Percentiles rank a stretch among this genome's conserved stretches.
phyloP scores from a whole-genome alignment of 1,284 basidiomycete genomes.

The Marasmius fiardii region DNA sequence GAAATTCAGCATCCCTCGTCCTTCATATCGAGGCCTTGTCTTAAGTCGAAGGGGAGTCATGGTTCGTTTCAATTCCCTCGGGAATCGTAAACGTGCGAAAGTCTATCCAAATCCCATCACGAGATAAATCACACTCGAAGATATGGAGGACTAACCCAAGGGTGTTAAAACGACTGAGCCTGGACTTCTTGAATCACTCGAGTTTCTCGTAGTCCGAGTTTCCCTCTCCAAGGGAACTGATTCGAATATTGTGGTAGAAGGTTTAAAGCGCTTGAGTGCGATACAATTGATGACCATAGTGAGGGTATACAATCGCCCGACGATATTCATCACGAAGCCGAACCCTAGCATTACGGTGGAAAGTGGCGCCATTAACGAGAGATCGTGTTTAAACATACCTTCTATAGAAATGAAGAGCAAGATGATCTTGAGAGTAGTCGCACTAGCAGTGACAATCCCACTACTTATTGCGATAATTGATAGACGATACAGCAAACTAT shows the following conservation, averaged over 20 bases:
- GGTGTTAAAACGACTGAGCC: background rate
- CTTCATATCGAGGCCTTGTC: too few relatives aligned
- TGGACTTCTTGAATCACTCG: background rate
- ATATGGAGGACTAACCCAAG: background rate
- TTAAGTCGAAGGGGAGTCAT: too few relatives aligned
- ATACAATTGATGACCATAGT: conserved; percentile 11
- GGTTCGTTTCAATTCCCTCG: background rate
- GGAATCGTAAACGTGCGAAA: background rate
- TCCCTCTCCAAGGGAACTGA: background rate
- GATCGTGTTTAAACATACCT: too few relatives aligned
- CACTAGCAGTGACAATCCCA: conserved; percentile 5
- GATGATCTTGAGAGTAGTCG: conserved; percentile 7
- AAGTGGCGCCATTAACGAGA: background rate
- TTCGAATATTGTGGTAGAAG: background rate
- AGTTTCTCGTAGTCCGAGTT: background rate
- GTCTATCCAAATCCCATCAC: background rate
- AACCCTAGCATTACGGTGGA: background rate
- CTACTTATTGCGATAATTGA: conserved; percentile 8
- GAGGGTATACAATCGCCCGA: conserved; percentile 11
- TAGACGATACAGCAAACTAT: conserved; percentile 7
- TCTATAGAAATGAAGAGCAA: conserved; percentile 1
- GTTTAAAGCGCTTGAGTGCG: background rate
- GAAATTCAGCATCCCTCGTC: too few relatives aligned
- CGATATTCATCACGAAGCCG: conserved; percentile 2
- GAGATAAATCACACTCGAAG: background rate